A percentile compares a stretch with the other conserved stretches of the same genome.
Evolutionary conservation across 345 rosid genomes (phyloP).

Genomic region (Camelina neglecta): DNA sequence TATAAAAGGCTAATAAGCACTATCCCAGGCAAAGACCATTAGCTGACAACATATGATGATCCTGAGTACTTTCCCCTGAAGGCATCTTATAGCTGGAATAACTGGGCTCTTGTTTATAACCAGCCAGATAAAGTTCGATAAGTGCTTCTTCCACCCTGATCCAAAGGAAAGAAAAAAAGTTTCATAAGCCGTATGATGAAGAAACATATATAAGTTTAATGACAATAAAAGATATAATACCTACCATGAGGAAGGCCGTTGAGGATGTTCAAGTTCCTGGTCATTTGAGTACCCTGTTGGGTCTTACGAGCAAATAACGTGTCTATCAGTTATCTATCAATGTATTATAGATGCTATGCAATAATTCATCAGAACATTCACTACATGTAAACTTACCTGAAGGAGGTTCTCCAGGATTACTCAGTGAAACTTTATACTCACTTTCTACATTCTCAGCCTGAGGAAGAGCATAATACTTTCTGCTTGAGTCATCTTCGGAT

Average conservation of each 20-base stretch:
- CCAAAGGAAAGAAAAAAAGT: conserved; percentile 27
- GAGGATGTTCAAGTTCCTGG: conserved; percentile 51
- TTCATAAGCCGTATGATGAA: conserved; percentile 34
- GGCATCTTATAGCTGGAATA: conserved; percentile 39
- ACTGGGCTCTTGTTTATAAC: conserved; percentile 49
- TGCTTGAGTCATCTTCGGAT: conserved; percentile 41
- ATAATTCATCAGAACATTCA: not conserved
- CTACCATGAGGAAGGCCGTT: conserved; percentile 84
- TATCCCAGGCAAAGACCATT: conserved; percentile 53
- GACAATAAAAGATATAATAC: conserved; percentile 19
- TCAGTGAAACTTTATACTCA: conserved; percentile 38
- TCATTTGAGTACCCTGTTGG: conserved; percentile 37
- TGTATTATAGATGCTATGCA: not conserved
- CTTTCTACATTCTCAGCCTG: conserved; percentile 29
- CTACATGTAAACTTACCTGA: conserved; percentile 25
- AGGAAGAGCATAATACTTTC: conserved; percentile 10
- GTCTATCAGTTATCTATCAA: conserved; percentile 9
- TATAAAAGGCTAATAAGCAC: conserved; percentile 31
- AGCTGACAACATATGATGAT: conserved; percentile 43
- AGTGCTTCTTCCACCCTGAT: conserved; percentile 90
- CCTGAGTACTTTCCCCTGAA: conserved; percentile 45
- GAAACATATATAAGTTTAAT: not conserved
- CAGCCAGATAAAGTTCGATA: conserved; percentile 75
- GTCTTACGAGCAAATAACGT: conserved; percentile 46
- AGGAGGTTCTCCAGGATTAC: conserved; percentile 12